Evolutionary conservation across 108 stramenopile genomes (phyloP), one percentile per base, ranked within the genome.

Genomic region (Cyclostephanos invisitatus): DNA sequence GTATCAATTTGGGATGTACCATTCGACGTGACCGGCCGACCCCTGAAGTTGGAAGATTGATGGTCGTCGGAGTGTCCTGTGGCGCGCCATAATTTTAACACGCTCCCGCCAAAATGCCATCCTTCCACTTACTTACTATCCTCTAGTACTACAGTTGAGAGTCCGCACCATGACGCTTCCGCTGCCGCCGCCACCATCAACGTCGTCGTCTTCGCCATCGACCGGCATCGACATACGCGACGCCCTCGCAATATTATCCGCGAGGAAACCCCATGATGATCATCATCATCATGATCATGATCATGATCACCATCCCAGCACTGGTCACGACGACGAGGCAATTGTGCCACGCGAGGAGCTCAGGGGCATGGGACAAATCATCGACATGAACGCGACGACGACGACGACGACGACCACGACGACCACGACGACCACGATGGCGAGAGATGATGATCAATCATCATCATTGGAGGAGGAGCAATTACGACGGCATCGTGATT

Each of bases 281-380:
- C 62, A 28, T 63, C 42, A 64, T 55, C 67, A 5, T 66, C 58
- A 29, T 61, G 64, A 28, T 63, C 42, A 64, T 55, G 64, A n/a
- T n/a, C n/a, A n/a, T n/a, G n/a, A n/a, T n/a, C n/a, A n/a, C n/a
- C n/a, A n/a, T n/a, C n/a, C n/a, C n/a, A n/a, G n/a, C n/a, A n/a
- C 29, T 24, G 24, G 8, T 49, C 62, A 22, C 46, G 70, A 17
- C 32, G 62, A 67, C 7, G 53, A n/a, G n/a, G n/a, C n/a, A n/a
- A n/a, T 47, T 3, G 51, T 79, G 10, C 63, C 85, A 2, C 77
- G 78, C 4, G 83, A 78, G 37, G 83, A 78, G 37, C 29, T 75
- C 49, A 88, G 84, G 69, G 51, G 57, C 10, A 84, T 91, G 86
- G 92, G 93, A 12, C 93, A 94, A 78, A 82, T 68, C 15, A 89